A percentile compares a stretch with the other conserved stretches of the same genome.
Conservation (phyloP, 768 basidiomycete species). For the Serendipita vermifera region DNA sequence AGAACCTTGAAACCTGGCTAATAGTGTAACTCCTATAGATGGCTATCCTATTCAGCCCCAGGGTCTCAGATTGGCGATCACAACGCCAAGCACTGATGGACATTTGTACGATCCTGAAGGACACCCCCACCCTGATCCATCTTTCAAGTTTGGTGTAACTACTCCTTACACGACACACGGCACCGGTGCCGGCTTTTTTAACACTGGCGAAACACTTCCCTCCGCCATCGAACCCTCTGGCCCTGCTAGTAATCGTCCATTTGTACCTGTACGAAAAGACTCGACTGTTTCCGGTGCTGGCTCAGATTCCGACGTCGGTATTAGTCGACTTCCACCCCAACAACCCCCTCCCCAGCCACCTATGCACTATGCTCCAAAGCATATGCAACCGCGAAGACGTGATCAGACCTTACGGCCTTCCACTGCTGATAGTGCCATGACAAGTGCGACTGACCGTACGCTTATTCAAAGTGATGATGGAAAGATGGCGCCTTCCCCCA, state of each 20-base stretch:
- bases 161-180: background rate
- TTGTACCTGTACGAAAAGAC: background rate
- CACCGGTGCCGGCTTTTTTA: background rate
- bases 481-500: background rate
- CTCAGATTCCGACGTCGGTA: background rate
- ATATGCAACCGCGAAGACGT: too few species aligned
- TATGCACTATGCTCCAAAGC: too few species aligned
- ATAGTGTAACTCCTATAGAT: background rate
- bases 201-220: background rate
- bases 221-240: slow-evolving; percentile 3
- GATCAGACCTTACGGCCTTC: background rate
- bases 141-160: slow-evolving; percentile 6
- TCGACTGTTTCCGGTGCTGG: background rate
- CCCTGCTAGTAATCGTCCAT: background rate
- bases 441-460: slow-evolving; percentile 1
- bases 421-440: background rate
- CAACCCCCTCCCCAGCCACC: too few species aligned
- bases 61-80: background rate
- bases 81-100: background rate
- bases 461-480: background rate
- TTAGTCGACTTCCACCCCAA: background rate
- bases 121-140: background rate
- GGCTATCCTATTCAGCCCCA: background rate
- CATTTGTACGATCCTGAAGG: background rate
- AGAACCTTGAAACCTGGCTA: too few species aligned